phyloP scores from a whole-genome alignment of 345 rosid species.

The Gossypium bickii region DNA sequence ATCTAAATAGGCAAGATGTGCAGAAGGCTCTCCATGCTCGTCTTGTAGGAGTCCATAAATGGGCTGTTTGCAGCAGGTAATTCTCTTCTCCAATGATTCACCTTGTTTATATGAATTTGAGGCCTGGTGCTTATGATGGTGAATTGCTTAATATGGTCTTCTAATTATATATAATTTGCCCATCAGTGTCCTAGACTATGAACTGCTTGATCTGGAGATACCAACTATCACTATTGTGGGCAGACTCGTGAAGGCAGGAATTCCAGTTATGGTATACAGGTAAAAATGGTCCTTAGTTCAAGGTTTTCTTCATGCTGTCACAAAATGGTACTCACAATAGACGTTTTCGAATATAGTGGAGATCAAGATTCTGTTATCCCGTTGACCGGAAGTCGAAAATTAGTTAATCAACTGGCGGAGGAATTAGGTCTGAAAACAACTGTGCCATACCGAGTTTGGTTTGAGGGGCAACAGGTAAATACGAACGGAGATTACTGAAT shows the following conservation, averaged over 20 bases:
- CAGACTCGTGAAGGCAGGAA: conserved; percentile 59
- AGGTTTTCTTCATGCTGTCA: neutral
- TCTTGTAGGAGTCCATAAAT: conserved; percentile 70
- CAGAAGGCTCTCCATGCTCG: conserved; percentile 88
- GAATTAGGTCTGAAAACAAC: conserved; percentile 52
- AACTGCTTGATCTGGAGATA: conserved; percentile 67
- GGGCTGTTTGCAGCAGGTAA: conserved; percentile 96
- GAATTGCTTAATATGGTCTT: neutral
- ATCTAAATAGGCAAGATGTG: conserved; percentile 85
- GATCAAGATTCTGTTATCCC: conserved; percentile 99
- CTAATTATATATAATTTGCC: neutral
- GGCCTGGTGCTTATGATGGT: neutral
- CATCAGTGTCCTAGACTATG: conserved; percentile 74
- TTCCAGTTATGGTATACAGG: conserved; percentile 90
- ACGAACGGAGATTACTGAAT: neutral
- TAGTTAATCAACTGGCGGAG: conserved; percentile 57
- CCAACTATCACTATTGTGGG: conserved; percentile 70
- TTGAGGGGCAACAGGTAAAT: conserved; percentile 78
- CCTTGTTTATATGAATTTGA: neutral
- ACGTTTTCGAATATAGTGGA: conserved; percentile 47
- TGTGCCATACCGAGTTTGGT: conserved; percentile 83
- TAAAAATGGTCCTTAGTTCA: conserved; percentile 20
- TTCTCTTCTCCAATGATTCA: conserved; percentile 15
- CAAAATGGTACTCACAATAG: conserved; percentile 2
- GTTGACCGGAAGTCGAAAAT: conserved; percentile 71